phyloP scores from a whole-genome alignment of 257 asterid genomes.

The Capsicum baccatum region DNA sequence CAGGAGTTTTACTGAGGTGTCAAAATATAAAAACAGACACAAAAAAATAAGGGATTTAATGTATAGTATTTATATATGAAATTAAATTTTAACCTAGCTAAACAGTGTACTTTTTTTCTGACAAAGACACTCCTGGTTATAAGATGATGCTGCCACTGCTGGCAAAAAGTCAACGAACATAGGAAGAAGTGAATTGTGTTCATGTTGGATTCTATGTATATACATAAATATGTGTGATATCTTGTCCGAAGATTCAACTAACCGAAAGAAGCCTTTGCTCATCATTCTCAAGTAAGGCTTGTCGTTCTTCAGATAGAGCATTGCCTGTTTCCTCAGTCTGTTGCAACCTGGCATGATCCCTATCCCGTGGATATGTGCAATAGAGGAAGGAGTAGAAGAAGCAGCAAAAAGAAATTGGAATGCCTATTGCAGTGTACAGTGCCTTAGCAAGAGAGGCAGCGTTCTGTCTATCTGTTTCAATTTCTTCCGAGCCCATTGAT shows the following conservation, averaged over 20 bases:
- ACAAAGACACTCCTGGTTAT: too few relatives aligned
- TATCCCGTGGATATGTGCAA: constrained; percentile 34
- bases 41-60: too few relatives aligned
- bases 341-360: constrained; percentile 71
- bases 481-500: constrained; percentile 6
- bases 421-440: constrained; percentile 83
- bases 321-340: constrained; percentile 32
- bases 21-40: too few relatives aligned
- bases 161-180: background rate
- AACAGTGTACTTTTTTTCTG: too few relatives aligned
- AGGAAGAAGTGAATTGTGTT: background rate
- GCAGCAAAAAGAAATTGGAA: constrained; percentile 75
- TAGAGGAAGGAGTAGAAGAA: constrained; percentile 49
- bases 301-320: constrained; percentile 38
- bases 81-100: too few relatives aligned
- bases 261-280: constrained; percentile 53
- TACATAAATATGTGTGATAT: background rate
- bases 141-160: background rate
- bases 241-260: constrained; percentile 6
- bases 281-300: constrained; percentile 48
- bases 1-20: too few relatives aligned
- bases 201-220: background rate
- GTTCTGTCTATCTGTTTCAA: constrained; percentile 57
- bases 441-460: constrained; percentile 91
- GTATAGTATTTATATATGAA: too few relatives aligned